phyloP scores from a whole-genome alignment of 2,329 filamentous ascomycete genomes.

The Claviceps sp. region DNA sequence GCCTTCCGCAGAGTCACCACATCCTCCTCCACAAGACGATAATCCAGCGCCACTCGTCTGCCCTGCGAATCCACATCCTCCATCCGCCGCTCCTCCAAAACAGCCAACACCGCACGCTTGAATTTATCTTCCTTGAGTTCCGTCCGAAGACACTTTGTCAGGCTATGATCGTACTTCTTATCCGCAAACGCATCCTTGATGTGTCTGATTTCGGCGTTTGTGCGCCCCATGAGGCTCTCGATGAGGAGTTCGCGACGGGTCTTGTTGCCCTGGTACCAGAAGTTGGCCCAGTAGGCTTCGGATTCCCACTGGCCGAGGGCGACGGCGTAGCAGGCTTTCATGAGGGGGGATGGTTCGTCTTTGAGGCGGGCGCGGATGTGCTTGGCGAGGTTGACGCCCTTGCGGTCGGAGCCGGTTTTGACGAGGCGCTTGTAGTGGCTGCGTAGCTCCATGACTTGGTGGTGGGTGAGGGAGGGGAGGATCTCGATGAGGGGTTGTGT shows the following conservation, averaged over 20 bases:
- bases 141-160: conserved; percentile 75
- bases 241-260: conserved; percentile 80
- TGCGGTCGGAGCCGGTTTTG: conserved; percentile 59
- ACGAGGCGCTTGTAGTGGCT: conserved; percentile 81
- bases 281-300: conserved; percentile 96
- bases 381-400: conserved; percentile 74
- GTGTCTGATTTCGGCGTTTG: conserved; percentile 69
- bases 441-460: conserved; percentile 79
- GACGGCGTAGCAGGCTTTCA: conserved; percentile 83
- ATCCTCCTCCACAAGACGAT: conserved; percentile 52
- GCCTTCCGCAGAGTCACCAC: conserved; percentile 55
- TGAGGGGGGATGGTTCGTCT: conserved; percentile 60
- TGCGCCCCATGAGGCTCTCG: conserved; percentile 80
- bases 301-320: conserved; percentile 83
- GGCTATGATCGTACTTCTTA: conserved; percentile 75
- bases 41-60: conserved; percentile 41
- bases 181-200: conserved; percentile 87
- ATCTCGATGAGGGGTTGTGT: conserved; percentile 65
- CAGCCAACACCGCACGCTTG: conserved; percentile 71
- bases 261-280: conserved; percentile 85
- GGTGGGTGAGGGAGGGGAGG: conserved; percentile 69
- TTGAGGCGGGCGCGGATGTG: conserved; percentile 69
- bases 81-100: conserved; percentile 71
- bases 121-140: conserved; percentile 96
- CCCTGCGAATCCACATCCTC: conserved; percentile 62